Conservation (phyloP, 2,329 filamentous ascomycete species). For the Massarina eburnea region DNA sequence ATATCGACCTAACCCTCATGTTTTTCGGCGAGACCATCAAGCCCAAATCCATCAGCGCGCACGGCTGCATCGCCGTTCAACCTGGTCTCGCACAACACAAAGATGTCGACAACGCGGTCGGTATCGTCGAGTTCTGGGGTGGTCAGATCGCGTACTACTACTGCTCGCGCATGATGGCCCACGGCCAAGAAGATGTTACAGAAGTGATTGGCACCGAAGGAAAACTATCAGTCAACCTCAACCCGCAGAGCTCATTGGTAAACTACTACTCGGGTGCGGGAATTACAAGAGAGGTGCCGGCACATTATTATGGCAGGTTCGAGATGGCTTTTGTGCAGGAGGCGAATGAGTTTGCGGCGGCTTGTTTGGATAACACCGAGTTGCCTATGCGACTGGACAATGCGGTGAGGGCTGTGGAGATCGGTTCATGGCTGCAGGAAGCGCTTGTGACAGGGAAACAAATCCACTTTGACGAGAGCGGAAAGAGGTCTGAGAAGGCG, state of each 20-base stretch:
- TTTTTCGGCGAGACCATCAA: constrained; percentile 43
- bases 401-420: constrained; percentile 41
- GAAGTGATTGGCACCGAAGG: constrained; percentile 47
- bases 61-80: constrained; percentile 40
- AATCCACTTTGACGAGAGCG: constrained; percentile 48
- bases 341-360: constrained; percentile 43
- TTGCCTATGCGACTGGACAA: constrained; percentile 40
- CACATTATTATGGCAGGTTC: constrained; percentile 45
- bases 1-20: constrained; percentile 48
- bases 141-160: constrained; percentile 51
- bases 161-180: constrained; percentile 45
- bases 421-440: constrained; percentile 57
- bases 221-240: constrained; percentile 46
- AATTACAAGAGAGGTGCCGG: constrained; percentile 41
- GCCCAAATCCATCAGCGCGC: constrained; percentile 42
- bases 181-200: constrained; percentile 48
- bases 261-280: constrained; percentile 36
- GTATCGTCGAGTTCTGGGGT: constrained; percentile 48
- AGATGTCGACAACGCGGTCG: constrained; percentile 50
- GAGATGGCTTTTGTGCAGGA: constrained; percentile 46
- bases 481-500: constrained; percentile 20
- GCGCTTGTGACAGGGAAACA: constrained; percentile 57
- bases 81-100: constrained; percentile 42
- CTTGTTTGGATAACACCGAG: constrained; percentile 39
- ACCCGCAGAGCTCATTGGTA: constrained; percentile 37